Base-by-base conservation (phyloP, 768 basidiomycete genomes). In the Russula virescens region DNA sequence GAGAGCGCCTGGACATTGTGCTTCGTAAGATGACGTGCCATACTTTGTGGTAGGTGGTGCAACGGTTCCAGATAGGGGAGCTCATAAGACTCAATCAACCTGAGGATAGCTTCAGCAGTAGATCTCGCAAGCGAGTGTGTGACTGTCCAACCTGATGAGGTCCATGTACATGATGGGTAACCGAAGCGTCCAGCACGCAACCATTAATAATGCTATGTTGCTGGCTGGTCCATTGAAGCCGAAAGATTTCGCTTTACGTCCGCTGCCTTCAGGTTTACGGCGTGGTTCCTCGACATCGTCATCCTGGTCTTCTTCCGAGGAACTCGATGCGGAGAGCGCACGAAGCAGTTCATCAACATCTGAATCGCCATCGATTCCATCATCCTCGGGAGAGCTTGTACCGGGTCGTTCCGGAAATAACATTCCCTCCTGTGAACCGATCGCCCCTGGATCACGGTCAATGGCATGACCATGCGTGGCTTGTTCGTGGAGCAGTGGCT, bases 51-150 rank as follows among this genome's bases (percentile, higher is more conserved):
- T 8, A 96, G 74, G 38, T 83, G 69, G 35, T 82, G 81, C 35
- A 84, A 73, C 35, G 84, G 80, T 66, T 93, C 88, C 46, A 97
- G 78, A 74, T 94, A 95, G 1, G 92, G 93, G 45, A 97, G 77
- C 40, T 84, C 77, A 69, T 89, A 86, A 35, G 76, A 75, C 70
- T 94, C 89, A 48, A 94, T 86, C 60, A 86, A 72, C 56, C 93
- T 95, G 57, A 16, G 5, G 18, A 7, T 19, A 26, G 26, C 50
- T 52, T 62, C 50, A 50, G 25, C 21, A 21, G 25, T 16, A 34
- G 25, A 53, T 42, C 50, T 35, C 16, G 23, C 50, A 14, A 31
- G 13, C 34, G 42, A 14, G 25, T 14, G 51, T 31, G 58, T 13
- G 19, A 47, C 11, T 8, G 13, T 35, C 40, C 65, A 69, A 89